Evolutionary conservation across 1,284 basidiomycete genomes (phyloP).

Genomic region (Ustilago lituana): DNA sequence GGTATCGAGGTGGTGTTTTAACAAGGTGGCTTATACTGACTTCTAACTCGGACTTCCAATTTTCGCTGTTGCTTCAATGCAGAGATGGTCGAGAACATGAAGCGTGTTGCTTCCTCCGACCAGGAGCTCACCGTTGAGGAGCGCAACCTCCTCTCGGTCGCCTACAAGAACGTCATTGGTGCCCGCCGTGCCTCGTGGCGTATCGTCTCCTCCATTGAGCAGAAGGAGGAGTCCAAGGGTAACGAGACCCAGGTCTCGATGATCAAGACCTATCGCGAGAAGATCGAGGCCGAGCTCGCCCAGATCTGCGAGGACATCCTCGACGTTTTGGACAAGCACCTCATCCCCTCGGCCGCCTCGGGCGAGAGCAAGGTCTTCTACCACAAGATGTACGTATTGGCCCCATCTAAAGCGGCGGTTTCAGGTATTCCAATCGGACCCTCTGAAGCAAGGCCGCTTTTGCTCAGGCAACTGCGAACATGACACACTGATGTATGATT

Average conservation of each 20-base stretch:
- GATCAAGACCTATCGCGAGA: constrained; percentile 98
- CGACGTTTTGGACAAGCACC: constrained; percentile 97
- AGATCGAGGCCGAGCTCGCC: constrained; percentile 96
- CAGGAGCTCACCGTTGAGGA: constrained; percentile 94
- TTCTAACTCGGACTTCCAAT: background rate
- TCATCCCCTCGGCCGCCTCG: constrained; percentile 95
- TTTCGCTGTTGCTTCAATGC: background rate
- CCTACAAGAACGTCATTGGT: constrained; percentile 99
- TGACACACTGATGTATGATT: constrained; percentile 1
- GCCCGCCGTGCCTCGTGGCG: constrained; percentile 98
- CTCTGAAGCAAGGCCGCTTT: background rate
- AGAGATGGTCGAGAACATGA: constrained; percentile 69
- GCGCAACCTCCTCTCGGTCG: constrained; percentile 97
- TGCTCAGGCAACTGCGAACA: no score
- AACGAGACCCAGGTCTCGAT: constrained; percentile 96
- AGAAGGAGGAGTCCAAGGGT: constrained; percentile 99
- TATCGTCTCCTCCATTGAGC: constrained; percentile 98
- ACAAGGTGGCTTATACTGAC: constrained; percentile 7
- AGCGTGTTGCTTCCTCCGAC: constrained; percentile 67
- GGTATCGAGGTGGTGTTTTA: background rate
- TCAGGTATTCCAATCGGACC: background rate
- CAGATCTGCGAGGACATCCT: constrained; percentile 99
- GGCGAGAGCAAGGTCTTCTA: constrained; percentile 99
- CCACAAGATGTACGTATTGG: constrained; percentile 88
- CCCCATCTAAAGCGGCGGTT: background rate